phyloP scores from a whole-genome alignment of 306 rosid genomes.

The Vigna hirtella region DNA sequence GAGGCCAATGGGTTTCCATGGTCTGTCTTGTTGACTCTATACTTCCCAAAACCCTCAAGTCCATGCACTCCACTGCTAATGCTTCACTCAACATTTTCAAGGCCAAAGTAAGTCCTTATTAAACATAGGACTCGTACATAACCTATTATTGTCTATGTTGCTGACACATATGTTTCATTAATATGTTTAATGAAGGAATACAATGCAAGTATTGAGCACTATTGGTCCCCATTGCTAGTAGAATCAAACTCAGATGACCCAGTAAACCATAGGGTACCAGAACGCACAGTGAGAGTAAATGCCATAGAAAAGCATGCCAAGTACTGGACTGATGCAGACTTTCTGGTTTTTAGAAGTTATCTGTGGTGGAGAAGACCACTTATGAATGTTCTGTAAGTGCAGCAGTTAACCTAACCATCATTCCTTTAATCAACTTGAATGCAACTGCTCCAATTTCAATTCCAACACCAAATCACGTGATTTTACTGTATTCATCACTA shows the following conservation, averaged over 20 bases:
- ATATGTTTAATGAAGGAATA: conserved; percentile 59
- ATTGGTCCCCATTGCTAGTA: conserved; percentile 85
- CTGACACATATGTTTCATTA: conserved; percentile 4
- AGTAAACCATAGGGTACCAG: conserved; percentile 70
- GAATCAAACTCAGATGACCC: conserved; percentile 90
- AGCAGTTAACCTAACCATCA: background rate
- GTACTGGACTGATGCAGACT: conserved; percentile 75
- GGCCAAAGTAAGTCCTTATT: conserved; percentile 60
- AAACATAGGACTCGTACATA: background rate
- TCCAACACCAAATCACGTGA: conserved; percentile 32
- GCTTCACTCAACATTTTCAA: conserved; percentile 77
- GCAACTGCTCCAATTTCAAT: conserved; percentile 13
- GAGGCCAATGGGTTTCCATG: conserved; percentile 98
- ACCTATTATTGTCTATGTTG: background rate
- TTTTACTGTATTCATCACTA: background rate
- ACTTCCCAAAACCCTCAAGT: conserved; percentile 52
- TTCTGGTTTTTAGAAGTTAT: conserved; percentile 70
- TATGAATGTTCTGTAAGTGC: conserved; percentile 67
- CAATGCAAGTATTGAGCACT: conserved; percentile 76
- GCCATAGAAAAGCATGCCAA: conserved; percentile 80
- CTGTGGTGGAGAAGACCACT: conserved; percentile 87
- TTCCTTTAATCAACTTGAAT: conserved; percentile 9
- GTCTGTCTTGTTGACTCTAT: conserved; percentile 73
- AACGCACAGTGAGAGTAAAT: conserved; percentile 64
- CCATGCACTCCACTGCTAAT: conserved; percentile 69